These are phyloP conservation scores for Lecanosticta acicola DNA, from an alignment of 2,329 filamentous ascomycete species.

Conservation along the genomic window DNA sequence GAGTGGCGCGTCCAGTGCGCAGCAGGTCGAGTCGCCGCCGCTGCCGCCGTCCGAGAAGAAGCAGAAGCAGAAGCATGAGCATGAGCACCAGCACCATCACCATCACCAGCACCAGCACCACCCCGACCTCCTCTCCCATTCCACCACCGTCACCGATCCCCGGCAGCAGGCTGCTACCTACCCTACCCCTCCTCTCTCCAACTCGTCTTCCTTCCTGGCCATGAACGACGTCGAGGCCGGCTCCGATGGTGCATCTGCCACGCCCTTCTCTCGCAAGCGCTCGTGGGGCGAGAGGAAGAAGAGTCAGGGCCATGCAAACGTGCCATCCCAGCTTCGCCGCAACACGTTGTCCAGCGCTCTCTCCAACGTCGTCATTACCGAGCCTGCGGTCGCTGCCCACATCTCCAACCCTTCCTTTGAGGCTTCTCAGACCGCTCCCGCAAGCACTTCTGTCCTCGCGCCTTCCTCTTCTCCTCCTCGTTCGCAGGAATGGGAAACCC, in stretches of 20 bases:
- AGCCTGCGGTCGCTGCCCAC: slow-evolving; percentile 60
- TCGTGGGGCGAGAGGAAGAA: slow-evolving; percentile 23
- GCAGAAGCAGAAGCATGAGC: background rate
- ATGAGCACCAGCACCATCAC: background rate
- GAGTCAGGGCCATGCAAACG: slow-evolving; percentile 18
- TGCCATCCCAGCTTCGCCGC: slow-evolving; percentile 31
- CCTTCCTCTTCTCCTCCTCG: slow-evolving; percentile 41
- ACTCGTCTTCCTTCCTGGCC: slow-evolving; percentile 34
- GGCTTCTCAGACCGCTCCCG: slow-evolving; percentile 50
- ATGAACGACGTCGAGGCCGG: slow-evolving; percentile 26
- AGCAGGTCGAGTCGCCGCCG: slow-evolving; percentile 26
- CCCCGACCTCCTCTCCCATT: slow-evolving; percentile 14
- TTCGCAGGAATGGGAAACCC: slow-evolving; percentile 59
- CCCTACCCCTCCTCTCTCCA: slow-evolving; percentile 40
- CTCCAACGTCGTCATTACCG: slow-evolving; percentile 59
- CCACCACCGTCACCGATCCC: slow-evolving; percentile 4
- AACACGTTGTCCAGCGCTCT: slow-evolving; percentile 49
- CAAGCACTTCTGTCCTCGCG: slow-evolving; percentile 44
- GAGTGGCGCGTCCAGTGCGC: slow-evolving; percentile 14
- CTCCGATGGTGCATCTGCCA: slow-evolving; percentile 12
- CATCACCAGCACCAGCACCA: slow-evolving; percentile 1
- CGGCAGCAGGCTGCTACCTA: slow-evolving; percentile 25
- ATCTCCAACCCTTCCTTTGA: slow-evolving; percentile 61
- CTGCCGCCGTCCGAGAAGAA: slow-evolving; percentile 35
- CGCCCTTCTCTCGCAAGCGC: slow-evolving; percentile 16